Conservation (phyloP, 2,329 filamentous ascomycete genomes). For the Westerdykella ornata region DNA sequence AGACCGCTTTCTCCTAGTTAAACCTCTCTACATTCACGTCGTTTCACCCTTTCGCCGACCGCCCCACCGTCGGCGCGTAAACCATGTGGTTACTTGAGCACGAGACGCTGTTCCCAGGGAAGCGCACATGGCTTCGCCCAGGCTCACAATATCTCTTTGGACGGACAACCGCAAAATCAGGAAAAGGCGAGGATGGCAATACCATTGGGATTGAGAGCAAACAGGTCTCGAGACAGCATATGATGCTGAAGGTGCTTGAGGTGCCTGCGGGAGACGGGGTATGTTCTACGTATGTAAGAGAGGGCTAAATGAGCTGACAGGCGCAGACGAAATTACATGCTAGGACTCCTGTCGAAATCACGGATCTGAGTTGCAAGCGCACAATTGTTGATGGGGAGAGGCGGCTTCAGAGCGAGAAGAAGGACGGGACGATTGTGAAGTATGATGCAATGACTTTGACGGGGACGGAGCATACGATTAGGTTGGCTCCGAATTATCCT, state of each 20-base stretch:
- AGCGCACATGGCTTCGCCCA: slow-evolving; percentile 75
- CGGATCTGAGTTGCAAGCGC: slow-evolving; percentile 71
- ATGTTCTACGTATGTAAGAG: slow-evolving; percentile 24
- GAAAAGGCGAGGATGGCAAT: slow-evolving; percentile 28
- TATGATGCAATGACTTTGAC: slow-evolving; percentile 22
- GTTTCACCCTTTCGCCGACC: no score
- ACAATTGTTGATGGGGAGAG: slow-evolving; percentile 69
- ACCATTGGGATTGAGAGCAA: slow-evolving; percentile 63
- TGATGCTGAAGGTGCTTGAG: slow-evolving; percentile 64
- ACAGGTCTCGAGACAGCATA: slow-evolving; percentile 81
- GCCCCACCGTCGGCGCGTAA: no score
- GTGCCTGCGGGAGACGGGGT: slow-evolving; percentile 63
- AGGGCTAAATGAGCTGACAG: not conserved
- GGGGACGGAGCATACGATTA: slow-evolving; percentile 53
- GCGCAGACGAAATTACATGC: slow-evolving; percentile 55
- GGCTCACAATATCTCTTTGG: slow-evolving; percentile 83
- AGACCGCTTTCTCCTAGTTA: no score
- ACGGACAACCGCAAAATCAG: slow-evolving; percentile 54
- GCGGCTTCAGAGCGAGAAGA: slow-evolving; percentile 55
- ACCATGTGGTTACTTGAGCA: slow-evolving; percentile 52
- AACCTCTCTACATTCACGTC: no score
- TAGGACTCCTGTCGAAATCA: slow-evolving; percentile 64
- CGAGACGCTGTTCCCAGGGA: slow-evolving; percentile 51
- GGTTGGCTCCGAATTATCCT: slow-evolving; percentile 63
- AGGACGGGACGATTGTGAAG: slow-evolving; percentile 25